Percentiles rank a stretch among this genome's conserved stretches.
Conservation (phyloP, 129 eudicot species). For the carrot (Daucus carota) region DNA sequence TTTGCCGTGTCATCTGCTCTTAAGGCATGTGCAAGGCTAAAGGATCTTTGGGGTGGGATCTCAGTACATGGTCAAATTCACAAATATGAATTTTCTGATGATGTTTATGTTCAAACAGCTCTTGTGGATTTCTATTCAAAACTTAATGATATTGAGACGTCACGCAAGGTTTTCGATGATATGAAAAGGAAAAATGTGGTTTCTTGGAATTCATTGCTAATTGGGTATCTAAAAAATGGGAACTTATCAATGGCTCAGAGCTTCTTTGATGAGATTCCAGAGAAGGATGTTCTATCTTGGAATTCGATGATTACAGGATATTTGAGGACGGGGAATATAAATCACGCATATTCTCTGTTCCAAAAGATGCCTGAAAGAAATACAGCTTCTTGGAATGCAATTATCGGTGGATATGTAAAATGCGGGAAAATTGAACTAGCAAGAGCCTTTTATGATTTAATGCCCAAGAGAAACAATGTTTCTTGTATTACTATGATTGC, state of each 20-base stretch:
- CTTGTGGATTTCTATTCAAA: conserved; percentile 50
- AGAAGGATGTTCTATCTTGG: conserved; percentile 44
- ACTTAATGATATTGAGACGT: conserved; percentile 29
- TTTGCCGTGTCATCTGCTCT: conserved; percentile 41
- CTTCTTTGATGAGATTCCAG: conserved; percentile 41
- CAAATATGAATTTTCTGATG: conserved; percentile 25
- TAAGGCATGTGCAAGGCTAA: conserved; percentile 38
- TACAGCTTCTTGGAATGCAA: conserved; percentile 53
- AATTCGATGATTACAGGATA: conserved; percentile 52
- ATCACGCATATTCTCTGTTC: conserved; percentile 34
- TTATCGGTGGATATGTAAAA: conserved; percentile 39
- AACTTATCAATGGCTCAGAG: conserved; percentile 32
- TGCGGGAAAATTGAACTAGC: conserved; percentile 41
- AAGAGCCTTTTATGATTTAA: conserved; percentile 37
- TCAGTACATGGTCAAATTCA: conserved; percentile 45
- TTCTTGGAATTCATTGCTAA: conserved; percentile 50
- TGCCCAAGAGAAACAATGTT: conserved; percentile 43
- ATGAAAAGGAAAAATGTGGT: conserved; percentile 41
- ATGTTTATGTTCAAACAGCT: conserved; percentile 53
- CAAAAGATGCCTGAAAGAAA: conserved; percentile 39
- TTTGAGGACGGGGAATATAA: conserved; percentile 34
- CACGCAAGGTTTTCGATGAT: conserved; percentile 36
- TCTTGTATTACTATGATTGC: conserved; percentile 46
- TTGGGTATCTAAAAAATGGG: conserved; percentile 39
- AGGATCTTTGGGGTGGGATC: conserved; percentile 25